A percentile compares a stretch with the other conserved stretches of the same genome.
Evolutionary conservation across 805 yeast genomes (phyloP).

Genomic region (Metschnikowia anglica): DNA sequence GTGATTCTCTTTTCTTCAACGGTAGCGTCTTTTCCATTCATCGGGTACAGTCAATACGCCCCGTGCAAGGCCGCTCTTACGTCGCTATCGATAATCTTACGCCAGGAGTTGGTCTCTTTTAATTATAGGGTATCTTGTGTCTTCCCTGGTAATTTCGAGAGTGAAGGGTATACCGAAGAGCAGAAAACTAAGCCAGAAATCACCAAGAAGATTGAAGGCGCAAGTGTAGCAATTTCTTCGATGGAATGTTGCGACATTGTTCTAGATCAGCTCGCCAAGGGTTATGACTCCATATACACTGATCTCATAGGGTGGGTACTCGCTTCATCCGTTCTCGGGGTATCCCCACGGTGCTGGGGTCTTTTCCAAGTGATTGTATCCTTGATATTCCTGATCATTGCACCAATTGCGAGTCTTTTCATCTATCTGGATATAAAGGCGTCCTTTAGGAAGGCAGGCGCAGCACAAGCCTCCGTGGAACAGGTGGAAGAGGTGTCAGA

Average conservation of each 20-base stretch:
- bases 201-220: conserved; percentile 81
- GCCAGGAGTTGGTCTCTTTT: conserved; percentile 77
- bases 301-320: conserved; percentile 85
- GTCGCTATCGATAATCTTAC: conserved; percentile 68
- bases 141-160: conserved; percentile 84
- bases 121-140: conserved; percentile 70
- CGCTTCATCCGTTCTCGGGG: conserved; percentile 63
- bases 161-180: conserved; percentile 85
- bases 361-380: conserved; percentile 42
- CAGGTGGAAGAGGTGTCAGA: not conserved
- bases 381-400: conserved; percentile 36
- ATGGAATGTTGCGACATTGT: conserved; percentile 65
- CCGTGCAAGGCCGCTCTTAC: conserved; percentile 85
- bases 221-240: conserved; percentile 67
- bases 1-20: conserved; percentile 65
- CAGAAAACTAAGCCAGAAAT: conserved; percentile 82
- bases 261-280: conserved; percentile 53
- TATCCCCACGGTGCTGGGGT: conserved; percentile 63
- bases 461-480: not conserved
- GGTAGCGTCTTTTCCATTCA: conserved; percentile 79
- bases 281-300: conserved; percentile 73
- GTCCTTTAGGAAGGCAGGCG: conserved; percentile 41
- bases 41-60: conserved; percentile 89
- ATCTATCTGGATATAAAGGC: conserved; percentile 52
- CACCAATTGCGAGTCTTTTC: conserved; percentile 54